phyloP scores from a whole-genome alignment of 768 basidiomycete species.

The Pulveroboletus frians region DNA sequence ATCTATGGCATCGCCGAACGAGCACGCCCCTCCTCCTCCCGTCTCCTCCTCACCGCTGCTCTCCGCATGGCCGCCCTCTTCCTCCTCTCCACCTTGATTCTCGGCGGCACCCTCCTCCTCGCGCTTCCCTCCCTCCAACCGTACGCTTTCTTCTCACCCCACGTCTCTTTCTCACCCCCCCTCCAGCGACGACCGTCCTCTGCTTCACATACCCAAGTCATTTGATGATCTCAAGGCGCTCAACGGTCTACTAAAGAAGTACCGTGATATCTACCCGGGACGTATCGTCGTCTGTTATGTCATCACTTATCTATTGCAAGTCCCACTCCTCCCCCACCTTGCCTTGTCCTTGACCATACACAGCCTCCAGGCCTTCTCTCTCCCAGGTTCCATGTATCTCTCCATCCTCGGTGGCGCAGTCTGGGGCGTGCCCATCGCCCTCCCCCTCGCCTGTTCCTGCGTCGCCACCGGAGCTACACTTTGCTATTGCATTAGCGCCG shows the following conservation, averaged over 20 bases:
- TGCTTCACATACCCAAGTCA: constrained; percentile 80
- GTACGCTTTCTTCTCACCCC: constrained; percentile 40
- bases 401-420: constrained; percentile 95
- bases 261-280: constrained; percentile 81
- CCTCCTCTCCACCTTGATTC: constrained; percentile 56
- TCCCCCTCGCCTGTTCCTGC: constrained; percentile 88
- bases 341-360: constrained; percentile 5
- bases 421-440: constrained; percentile 82
- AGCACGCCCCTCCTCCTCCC: constrained; percentile 40
- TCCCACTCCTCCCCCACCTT: constrained; percentile 15
- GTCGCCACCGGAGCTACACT: constrained; percentile 87
- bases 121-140: constrained; percentile 75
- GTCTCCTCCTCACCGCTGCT: constrained; percentile 71
- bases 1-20: constrained; percentile 50
- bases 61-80: constrained; percentile 83
- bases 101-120: constrained; percentile 76
- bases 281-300: constrained; percentile 86
- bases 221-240: constrained; percentile 83
- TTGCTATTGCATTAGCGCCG: constrained; percentile 89
- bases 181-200: constrained; percentile 64
- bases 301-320: constrained; percentile 88
- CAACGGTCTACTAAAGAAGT: constrained; percentile 85
- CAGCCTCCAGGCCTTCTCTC: constrained; percentile 93
- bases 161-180: constrained; percentile 4
- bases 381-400: constrained; percentile 97